A percentile compares a stretch with the other conserved stretches of the same genome.
Conservation (phyloP, 2,329 filamentous ascomycete species). For the Zopfia rhizophila region DNA sequence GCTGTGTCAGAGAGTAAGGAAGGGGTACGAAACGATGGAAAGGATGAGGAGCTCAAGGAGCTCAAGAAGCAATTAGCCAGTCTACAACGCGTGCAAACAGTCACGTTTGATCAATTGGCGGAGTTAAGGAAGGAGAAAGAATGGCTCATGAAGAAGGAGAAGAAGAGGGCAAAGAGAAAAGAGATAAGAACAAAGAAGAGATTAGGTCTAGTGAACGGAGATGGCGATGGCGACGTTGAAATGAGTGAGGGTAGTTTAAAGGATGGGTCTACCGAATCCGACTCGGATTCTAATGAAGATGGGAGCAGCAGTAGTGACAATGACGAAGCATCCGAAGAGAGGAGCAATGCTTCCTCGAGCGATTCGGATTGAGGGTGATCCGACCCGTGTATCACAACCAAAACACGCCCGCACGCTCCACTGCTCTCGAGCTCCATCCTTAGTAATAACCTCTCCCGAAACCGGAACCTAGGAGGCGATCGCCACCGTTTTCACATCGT, state of each 20-base stretch:
- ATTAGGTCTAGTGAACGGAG: constrained; percentile 31
- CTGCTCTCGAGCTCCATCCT: too few species aligned
- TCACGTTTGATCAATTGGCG: constrained; percentile 57
- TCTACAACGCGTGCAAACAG: constrained; percentile 57
- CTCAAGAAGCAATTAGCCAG: constrained; percentile 54
- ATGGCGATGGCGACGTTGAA: constrained; percentile 38
- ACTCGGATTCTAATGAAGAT: constrained; percentile 29
- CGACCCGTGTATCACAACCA: too few species aligned
- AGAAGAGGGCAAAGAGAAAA: constrained; percentile 35
- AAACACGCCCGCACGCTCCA: not conserved
- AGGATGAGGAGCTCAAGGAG: constrained; percentile 45
- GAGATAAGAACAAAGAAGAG: constrained; percentile 34
- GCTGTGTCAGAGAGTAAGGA: constrained; percentile 6
- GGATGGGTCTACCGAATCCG: constrained; percentile 24
- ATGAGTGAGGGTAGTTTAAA: constrained; percentile 35
- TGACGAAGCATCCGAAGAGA: constrained; percentile 8
- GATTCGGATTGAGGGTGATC: too few species aligned
- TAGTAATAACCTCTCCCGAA: too few species aligned
- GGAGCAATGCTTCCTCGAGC: too few species aligned
- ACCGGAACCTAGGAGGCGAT: not conserved
- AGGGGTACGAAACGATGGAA: constrained; percentile 13
- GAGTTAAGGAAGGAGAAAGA: constrained; percentile 55
- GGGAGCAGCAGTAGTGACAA: constrained; percentile 16
- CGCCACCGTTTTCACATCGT: not conserved
- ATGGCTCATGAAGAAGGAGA: constrained; percentile 45